phyloP scores from a whole-genome alignment of 2,329 filamentous ascomycete species.

The Aspergillus bombycis region DNA sequence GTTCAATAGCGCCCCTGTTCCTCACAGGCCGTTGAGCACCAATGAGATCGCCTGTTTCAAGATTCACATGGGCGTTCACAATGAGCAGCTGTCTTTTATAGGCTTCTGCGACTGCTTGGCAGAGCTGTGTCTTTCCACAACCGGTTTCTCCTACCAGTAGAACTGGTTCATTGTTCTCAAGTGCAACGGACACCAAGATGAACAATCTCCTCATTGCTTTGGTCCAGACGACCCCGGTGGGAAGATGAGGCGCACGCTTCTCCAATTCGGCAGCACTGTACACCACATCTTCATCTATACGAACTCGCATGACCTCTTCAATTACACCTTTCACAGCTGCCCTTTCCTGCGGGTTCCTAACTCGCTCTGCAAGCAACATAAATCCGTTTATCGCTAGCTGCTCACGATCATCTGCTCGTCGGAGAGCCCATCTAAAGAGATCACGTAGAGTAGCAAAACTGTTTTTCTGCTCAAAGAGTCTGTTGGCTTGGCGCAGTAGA shows the following conservation, averaged over 20 bases:
- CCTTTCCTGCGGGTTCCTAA: conserved; percentile 87
- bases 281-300: conserved; percentile 71
- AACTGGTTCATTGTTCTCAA: conserved; percentile 90
- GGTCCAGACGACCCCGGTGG: conserved; percentile 78
- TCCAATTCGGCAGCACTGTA: conserved; percentile 67
- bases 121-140: conserved; percentile 96
- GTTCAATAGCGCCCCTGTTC: conserved; percentile 75
- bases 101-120: conserved; percentile 85
- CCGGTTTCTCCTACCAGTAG: conserved; percentile 95
- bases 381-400: conserved; percentile 91
- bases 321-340: conserved; percentile 83
- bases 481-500: conserved; percentile 81
- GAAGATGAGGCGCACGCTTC: conserved; percentile 54
- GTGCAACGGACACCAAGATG: conserved; percentile 81
- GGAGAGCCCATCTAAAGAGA: conserved; percentile 90
- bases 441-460: conserved; percentile 96
- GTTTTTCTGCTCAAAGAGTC: conserved; percentile 95
- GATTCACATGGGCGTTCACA: conserved; percentile 97
- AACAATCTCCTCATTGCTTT: conserved; percentile 90
- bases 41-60: conserved; percentile 95
- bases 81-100: conserved; percentile 77
- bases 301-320: conserved; percentile 86
- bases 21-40: conserved; percentile 90
- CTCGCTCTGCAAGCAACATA: conserved; percentile 93
- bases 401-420: conserved; percentile 81